phyloP scores from a whole-genome alignment of 2,329 filamentous ascomycete genomes.

The Cryphonectria naterciae region DNA sequence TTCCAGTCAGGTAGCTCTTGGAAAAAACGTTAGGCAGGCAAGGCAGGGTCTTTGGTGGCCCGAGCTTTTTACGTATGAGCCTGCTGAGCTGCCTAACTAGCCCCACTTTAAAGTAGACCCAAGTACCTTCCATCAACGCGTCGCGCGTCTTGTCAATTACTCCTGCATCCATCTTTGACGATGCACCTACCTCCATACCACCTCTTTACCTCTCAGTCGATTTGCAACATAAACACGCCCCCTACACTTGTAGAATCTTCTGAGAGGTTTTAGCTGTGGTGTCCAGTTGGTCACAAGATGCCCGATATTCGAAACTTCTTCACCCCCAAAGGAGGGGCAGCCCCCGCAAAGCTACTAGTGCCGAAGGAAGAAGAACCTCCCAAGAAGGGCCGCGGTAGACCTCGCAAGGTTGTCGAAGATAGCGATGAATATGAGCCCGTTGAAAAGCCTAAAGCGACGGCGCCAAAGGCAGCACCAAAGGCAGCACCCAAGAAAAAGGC shows the following conservation, averaged over 20 bases:
- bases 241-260: neutral
- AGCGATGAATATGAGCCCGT: conserved; percentile 63
- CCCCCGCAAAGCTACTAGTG: conserved; percentile 43
- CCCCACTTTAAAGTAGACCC: conserved; percentile 15
- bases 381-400: conserved; percentile 44
- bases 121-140: conserved; percentile 12
- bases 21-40: conserved; percentile 23
- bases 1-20: conserved; percentile 14
- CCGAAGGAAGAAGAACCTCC: conserved; percentile 27
- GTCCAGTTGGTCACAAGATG: conserved; percentile 49
- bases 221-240: neutral
- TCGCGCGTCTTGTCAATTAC: conserved; percentile 13
- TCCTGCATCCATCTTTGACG: neutral
- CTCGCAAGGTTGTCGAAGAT: conserved; percentile 38
- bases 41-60: neutral
- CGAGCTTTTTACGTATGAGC: neutral
- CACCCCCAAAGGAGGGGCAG: conserved; percentile 62
- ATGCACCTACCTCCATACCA: neutral
- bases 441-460: conserved; percentile 58
- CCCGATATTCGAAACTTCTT: conserved; percentile 78
- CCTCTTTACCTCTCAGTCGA: neutral
- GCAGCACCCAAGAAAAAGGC: conserved; percentile 58
- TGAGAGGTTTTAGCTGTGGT: neutral
- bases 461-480: conserved; percentile 51
- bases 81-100: conserved; percentile 14